Evolutionary conservation across 129 eudicot genomes (phyloP).

Genomic region (Flaveria brownii): DNA sequence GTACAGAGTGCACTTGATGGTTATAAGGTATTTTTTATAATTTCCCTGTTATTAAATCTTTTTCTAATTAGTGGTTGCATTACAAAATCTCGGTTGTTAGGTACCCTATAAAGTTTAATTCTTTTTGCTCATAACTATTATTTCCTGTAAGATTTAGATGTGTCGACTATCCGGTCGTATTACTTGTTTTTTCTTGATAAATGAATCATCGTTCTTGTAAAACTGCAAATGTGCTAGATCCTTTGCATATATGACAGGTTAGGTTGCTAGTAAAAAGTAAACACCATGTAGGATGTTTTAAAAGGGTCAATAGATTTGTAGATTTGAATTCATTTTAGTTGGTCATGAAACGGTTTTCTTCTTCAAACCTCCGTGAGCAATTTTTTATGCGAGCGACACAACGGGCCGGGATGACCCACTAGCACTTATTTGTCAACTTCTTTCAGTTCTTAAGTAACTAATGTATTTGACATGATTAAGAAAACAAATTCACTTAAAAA

Average conservation of each 20-base stretch:
- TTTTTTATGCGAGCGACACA: background rate
- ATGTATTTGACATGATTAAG: background rate
- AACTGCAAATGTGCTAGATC: background rate
- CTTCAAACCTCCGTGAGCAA: background rate
- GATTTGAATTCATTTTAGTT: slow-evolving; percentile 10
- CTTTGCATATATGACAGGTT: background rate
- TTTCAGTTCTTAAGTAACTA: background rate
- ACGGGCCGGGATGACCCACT: background rate
- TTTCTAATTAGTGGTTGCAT: background rate
- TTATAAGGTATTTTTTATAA: slow-evolving; percentile 65
- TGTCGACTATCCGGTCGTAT: background rate
- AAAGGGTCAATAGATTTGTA: background rate
- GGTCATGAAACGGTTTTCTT: background rate
- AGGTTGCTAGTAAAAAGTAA: slow-evolving; percentile 3
- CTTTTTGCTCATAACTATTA: background rate
- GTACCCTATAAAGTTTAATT: background rate
- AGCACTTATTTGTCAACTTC: background rate
- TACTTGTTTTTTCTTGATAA: background rate
- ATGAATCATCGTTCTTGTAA: background rate
- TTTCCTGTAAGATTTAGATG: background rate
- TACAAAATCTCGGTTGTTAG: background rate
- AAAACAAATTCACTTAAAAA: background rate
- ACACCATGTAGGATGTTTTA: slow-evolving; percentile 8
- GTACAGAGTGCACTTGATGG: slow-evolving; percentile 99
- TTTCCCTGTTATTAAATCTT: background rate